Evolutionary conservation across 2,329 filamentous ascomycete genomes (phyloP), one percentile per base, ranked within the genome.

Genomic region (Acephala macrosclerotiorum): DNA sequence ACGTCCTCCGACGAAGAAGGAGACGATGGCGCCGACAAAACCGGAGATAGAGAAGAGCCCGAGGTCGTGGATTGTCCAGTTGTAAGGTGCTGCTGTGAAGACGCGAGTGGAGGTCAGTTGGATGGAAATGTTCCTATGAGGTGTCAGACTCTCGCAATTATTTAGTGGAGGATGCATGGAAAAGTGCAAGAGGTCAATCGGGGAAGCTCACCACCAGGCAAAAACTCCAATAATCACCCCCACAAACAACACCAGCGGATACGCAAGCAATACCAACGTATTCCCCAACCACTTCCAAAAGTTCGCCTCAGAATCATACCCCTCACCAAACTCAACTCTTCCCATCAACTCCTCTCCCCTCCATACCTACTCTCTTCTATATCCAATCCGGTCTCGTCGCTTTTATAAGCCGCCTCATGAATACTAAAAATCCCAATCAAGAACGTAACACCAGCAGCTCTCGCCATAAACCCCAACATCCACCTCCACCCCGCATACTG

Each of bases 401-500:
- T 53, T 18, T 58, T 20, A 20, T 68, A 69, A 16, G 36, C 60
- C 25, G 74, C 74, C 63, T 77, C 75, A 29, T 70, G 68, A 22
- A 76, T 62, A 7, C 68, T 45, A n/a, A 76, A 70, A 35, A 74
- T 55, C 3, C 70, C 69, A 20, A 73, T 55, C 6, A 74, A 18
- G 45, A 74, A 73, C 12, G 72, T 57, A 18, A 55, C 67, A 29
- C 72, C 74, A 29, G 69, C 66, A 20, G 68, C 73, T 42, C 74
- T 73, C n/a, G 72, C 71, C 55, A 76, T 66, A 57, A 69, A 75
- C 8, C 68, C 71, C n/a, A 70, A 73, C 7, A 66, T 68, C 68
- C 71, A 72, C n/a, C 73, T 68, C 75, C 75, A 77, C 2, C 64
- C 61, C 20, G 70, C 67, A 16, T 67, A 60, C 62, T 76, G 69